Evolutionary conservation across 1,284 basidiomycete species (phyloP).

Genomic region (Fistulinella cinereoalba): DNA sequence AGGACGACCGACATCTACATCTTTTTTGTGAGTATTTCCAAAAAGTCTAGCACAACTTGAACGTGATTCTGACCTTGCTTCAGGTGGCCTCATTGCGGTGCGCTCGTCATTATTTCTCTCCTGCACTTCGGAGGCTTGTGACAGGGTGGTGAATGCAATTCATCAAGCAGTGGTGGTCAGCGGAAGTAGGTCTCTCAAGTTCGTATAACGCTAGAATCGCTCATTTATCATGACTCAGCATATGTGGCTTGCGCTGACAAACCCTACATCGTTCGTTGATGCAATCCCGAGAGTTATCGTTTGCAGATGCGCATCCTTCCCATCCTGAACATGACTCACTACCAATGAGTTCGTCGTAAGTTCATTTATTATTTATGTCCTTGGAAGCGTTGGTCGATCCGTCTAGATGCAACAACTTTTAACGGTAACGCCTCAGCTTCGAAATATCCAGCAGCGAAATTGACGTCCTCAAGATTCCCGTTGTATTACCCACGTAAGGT

Average conservation of each 20-base stretch:
- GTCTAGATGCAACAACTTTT: conserved; percentile 2
- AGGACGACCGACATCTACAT: conserved; percentile 1
- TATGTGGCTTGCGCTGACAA: too few species aligned
- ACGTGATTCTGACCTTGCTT: background rate
- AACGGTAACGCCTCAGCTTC: background rate
- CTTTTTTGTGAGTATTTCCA: conserved; percentile 2
- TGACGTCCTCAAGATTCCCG: background rate
- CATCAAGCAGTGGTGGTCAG: conserved; percentile 4
- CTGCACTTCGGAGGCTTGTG: too few species aligned
- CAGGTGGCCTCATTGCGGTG: too few species aligned
- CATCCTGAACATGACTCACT: too few species aligned
- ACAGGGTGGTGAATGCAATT: conserved; percentile 1
- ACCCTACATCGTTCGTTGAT: too few species aligned
- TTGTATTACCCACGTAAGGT: conserved; percentile 5
- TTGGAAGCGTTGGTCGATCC: background rate
- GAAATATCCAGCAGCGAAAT: background rate
- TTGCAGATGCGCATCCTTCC: too few species aligned
- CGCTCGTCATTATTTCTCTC: too few species aligned
- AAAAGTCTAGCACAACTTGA: background rate
- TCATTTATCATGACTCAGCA: background rate
- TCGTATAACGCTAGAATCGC: background rate
- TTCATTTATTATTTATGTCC: background rate
- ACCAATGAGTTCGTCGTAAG: conserved; percentile 3
- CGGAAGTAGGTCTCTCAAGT: background rate
- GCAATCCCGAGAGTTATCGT: too few species aligned